Evolutionary conservation across 1,284 basidiomycete species (phyloP), one percentile per base, ranked within the genome.

Genomic region (Ganoderma resinaceum): DNA sequence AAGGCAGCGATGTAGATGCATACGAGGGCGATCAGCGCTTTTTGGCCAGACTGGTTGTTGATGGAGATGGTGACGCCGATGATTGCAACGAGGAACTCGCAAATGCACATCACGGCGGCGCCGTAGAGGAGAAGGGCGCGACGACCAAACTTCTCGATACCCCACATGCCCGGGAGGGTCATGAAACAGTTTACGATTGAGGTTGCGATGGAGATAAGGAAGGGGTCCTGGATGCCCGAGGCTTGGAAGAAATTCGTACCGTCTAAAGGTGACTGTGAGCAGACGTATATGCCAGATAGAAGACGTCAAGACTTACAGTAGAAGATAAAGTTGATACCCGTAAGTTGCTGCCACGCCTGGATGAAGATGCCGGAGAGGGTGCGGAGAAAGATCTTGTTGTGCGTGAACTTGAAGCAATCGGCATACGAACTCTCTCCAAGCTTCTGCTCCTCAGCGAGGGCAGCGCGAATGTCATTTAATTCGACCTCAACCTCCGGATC

Each of bases 301-400:
- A 35, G n/a, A 38, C 16, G 18, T 38, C 9, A 3, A 42, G 26
- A 52, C 74, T 55, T 66, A 73, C 77, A 81, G 78, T 89, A 90
- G 84, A 94, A 94, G 83, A 95, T 94, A 81, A 95, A 95, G 86
- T 95, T 95, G 85, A 94, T 86, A 76, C 92, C 93, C 29, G 93
- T 94, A 76, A 93, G 87, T 81, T 96, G 93, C 80, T 95, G 93
- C 87, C 85, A 89, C 62, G 85, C 89, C 79, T 93, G 92, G 74
- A 94, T 84, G 77, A 86, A 85, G 74, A 91, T 91, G 70, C 94
- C 95, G 26, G 93, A 90, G 73, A 93, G 81, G 31, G 93, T 94
- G 65, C 95, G 91, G 75, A 91, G 85, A 66, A 87, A 84, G 75
- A 80, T 80, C 73, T 78, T 78, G 75, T 91, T 91, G 71, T 89